Conservation (phyloP, 345 rosid species). For the Aquilaria sinensis region DNA sequence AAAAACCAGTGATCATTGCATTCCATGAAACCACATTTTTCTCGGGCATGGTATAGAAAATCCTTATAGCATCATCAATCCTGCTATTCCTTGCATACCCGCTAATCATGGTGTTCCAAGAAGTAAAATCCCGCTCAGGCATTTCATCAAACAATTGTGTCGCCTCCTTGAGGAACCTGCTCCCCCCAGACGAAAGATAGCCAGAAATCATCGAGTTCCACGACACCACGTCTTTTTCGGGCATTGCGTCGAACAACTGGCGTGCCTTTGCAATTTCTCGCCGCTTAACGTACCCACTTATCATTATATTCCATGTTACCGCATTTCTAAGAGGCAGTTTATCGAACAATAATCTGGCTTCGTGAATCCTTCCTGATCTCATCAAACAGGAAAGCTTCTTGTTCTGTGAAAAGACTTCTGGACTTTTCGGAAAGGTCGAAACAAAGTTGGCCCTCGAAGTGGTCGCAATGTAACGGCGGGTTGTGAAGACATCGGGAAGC, state of each 20-base stretch:
- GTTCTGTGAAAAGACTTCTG: slow-evolving; percentile 2
- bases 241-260: slow-evolving; percentile 13
- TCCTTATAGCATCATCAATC: slow-evolving; percentile 12
- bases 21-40: slow-evolving; percentile 18
- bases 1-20: slow-evolving; percentile 17
- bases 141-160: slow-evolving; percentile 12
- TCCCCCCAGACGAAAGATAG: slow-evolving; percentile 5
- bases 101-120: slow-evolving; percentile 19
- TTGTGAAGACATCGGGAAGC: background rate
- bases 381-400: slow-evolving; percentile 7
- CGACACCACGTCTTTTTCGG: slow-evolving; percentile 8
- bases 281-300: slow-evolving; percentile 9
- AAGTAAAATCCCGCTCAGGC: slow-evolving; percentile 4
- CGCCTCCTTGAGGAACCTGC: slow-evolving; percentile 12
- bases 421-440: background rate
- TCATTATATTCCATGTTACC: slow-evolving; percentile 14
- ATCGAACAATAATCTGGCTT: slow-evolving; percentile 13
- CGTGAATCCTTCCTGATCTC: background rate
- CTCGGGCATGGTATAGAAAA: slow-evolving; percentile 13
- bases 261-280: slow-evolving; percentile 13
- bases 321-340: slow-evolving; percentile 9
- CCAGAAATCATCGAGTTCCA: slow-evolving; percentile 16
- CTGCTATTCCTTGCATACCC: slow-evolving; percentile 15
- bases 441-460: background rate
- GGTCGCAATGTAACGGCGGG: background rate